phyloP scores from a whole-genome alignment of 2,329 filamentous ascomycete genomes.

The Pezicula rhizophila region DNA sequence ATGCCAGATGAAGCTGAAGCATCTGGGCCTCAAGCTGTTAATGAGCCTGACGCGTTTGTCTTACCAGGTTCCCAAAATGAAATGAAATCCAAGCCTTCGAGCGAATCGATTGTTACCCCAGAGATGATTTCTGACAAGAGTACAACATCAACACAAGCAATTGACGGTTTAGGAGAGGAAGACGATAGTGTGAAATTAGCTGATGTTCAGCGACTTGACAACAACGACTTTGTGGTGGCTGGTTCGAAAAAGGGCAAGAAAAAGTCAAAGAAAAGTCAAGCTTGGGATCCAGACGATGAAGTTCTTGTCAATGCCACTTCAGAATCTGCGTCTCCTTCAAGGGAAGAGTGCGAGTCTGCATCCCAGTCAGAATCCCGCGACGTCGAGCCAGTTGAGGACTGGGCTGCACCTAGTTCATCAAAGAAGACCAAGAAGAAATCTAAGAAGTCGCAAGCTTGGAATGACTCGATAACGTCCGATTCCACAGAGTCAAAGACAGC shows the following conservation, averaged over 20 bases:
- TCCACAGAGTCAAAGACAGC: neutral
- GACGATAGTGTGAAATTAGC: neutral
- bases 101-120: too few species aligned
- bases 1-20: too few species aligned
- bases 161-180: neutral
- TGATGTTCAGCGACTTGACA: slow-evolving; percentile 4
- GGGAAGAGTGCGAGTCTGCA: too few species aligned
- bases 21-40: too few species aligned
- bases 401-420: slow-evolving; percentile 1
- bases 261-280: slow-evolving; percentile 13
- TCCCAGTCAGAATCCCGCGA: neutral
- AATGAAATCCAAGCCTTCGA: too few species aligned
- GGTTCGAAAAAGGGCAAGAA: slow-evolving; percentile 14
- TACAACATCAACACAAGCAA: neutral
- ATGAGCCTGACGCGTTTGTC: too few species aligned
- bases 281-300: neutral
- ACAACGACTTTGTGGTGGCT: slow-evolving; percentile 6
- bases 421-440: slow-evolving; percentile 30
- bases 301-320: neutral
- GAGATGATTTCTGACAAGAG: neutral
- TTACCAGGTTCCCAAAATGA: too few species aligned
- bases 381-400: slow-evolving; percentile 5
- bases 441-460: slow-evolving; percentile 13
- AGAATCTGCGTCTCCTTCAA: neutral
- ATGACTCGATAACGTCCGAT: neutral